Evolutionary conservation across 1,284 basidiomycete species (phyloP).

Genomic region (Trametes hirsuta): DNA sequence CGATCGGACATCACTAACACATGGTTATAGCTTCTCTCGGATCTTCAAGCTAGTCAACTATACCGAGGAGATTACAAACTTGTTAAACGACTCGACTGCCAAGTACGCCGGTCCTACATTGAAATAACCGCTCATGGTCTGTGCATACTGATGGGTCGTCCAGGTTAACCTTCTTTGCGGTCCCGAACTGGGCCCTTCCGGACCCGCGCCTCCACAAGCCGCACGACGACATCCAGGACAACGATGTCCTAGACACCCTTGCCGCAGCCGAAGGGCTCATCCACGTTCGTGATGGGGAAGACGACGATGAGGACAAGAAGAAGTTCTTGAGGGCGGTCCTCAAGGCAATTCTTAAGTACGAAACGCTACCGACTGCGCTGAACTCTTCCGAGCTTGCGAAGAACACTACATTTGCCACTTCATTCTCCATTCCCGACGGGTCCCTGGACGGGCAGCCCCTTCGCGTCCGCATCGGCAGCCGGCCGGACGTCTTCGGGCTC

Average conservation of each 20-base stretch:
- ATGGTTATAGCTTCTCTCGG: constrained; percentile 39
- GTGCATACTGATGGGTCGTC: background rate
- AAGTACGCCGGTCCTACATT: constrained; percentile 32
- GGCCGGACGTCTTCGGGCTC: constrained; percentile 37
- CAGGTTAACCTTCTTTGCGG: constrained; percentile 60
- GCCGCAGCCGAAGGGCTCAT: constrained; percentile 28
- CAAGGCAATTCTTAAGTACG: constrained; percentile 62
- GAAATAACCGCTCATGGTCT: background rate
- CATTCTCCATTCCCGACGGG: constrained; percentile 53
- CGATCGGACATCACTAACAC: background rate
- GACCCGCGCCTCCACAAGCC: constrained; percentile 3
- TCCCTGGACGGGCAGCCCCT: constrained; percentile 56
- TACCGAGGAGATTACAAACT: constrained; percentile 44
- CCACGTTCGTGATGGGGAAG: constrained; percentile 25
- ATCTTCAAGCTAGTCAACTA: constrained; percentile 49
- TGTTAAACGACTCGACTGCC: constrained; percentile 46
- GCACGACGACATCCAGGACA: background rate
- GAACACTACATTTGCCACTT: constrained; percentile 65
- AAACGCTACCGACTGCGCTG: constrained; percentile 56
- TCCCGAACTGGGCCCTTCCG: constrained; percentile 46
- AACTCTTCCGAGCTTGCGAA: constrained; percentile 47
- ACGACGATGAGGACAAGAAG: constrained; percentile 47
- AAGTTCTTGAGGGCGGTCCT: constrained; percentile 58
- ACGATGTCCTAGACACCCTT: constrained; percentile 24
- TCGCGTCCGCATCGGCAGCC: constrained; percentile 50